Base-by-base conservation (phyloP, 257 asterid genomes). In the Craterostigma plantagineum region DNA sequence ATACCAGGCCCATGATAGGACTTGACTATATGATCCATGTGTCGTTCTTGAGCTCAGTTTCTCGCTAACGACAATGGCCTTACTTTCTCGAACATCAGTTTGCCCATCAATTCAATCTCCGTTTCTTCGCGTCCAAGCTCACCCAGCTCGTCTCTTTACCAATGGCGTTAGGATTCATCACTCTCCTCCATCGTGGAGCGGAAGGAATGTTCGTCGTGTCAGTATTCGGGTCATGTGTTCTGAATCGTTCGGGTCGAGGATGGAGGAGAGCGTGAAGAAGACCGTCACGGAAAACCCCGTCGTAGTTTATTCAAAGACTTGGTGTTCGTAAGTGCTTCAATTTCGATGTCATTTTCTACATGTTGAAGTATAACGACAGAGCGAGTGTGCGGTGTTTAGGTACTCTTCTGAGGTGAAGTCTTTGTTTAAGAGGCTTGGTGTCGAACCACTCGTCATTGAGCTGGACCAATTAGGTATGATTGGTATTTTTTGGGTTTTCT, bases 251-350 rank as follows among this genome's bases (percentile, higher is more conserved):
- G 92, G 79, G 16, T 63, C 78, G 15, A 55, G 72, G 35, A 52
- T 74, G 53, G 93, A 76, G 58, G 93, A 66, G 37, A 52, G 61
- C 7, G 80, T 87, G 37, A 70, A 70, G 60, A 69, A 63, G 48
- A 70, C 79, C 7, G 39, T 87, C 48, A 49, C 47, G 16, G 82
- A 70, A 4, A 73, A 70, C 53, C 90, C 95, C 16, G 85, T 87
- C 35, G 97, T 87, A 4, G 90, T 87, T 35, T 87, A 87, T 66
- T 82, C 97, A 65, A 87, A 87, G 63, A 66, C 86, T 36, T 78
- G 93, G 92, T 87, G 97, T 43, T 72, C 93, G 97, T 87, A 45
- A 62, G 97, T 76, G 51, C 40, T 51, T 10, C 3, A 9, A n/a
- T 16, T 14, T n/a, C 40, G n/a, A 12, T 8, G 17, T 15, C 2